Conservation (phyloP, 176 grass and related monocot genomes). For the Tillandsia leiboldiana region DNA sequence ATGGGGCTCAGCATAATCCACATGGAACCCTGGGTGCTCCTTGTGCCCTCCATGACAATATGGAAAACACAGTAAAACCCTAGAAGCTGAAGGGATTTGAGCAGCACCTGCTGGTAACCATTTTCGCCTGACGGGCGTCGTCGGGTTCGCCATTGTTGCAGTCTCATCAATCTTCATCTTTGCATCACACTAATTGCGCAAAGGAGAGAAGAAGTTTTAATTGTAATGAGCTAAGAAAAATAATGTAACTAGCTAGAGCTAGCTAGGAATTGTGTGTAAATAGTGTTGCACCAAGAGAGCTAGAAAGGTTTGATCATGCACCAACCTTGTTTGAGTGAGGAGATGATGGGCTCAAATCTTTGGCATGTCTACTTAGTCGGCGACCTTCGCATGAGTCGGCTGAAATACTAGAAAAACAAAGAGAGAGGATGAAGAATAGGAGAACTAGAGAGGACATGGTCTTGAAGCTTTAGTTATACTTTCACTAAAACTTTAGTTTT, state of each 20-base stretch:
- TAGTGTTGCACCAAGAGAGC: too few species aligned
- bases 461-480: neutral
- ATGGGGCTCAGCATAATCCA: slow-evolving; percentile 64
- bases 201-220: neutral
- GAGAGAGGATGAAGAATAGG: slow-evolving; percentile 19
- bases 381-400: slow-evolving; percentile 36
- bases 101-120: slow-evolving; percentile 27
- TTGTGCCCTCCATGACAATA: neutral
- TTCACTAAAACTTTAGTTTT: too few species aligned
- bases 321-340: slow-evolving; percentile 31
- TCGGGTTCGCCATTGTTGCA: neutral
- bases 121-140: neutral
- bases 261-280: too few species aligned
- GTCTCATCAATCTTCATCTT: slow-evolving; percentile 2
- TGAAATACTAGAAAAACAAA: slow-evolving; percentile 17
- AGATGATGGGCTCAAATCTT: slow-evolving; percentile 15
- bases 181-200: slow-evolving; percentile 13
- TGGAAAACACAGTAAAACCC: slow-evolving; percentile 13
- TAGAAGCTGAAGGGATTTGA: slow-evolving; percentile 19
- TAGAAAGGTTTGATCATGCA: neutral
- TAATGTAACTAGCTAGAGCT: too few species aligned
- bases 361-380: slow-evolving; percentile 11
- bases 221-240: too few species aligned
- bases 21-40: slow-evolving; percentile 46
- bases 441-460: slow-evolving; percentile 17